Conservation (phyloP, 441 rosid genomes). For the Populus hybrid region DNA sequence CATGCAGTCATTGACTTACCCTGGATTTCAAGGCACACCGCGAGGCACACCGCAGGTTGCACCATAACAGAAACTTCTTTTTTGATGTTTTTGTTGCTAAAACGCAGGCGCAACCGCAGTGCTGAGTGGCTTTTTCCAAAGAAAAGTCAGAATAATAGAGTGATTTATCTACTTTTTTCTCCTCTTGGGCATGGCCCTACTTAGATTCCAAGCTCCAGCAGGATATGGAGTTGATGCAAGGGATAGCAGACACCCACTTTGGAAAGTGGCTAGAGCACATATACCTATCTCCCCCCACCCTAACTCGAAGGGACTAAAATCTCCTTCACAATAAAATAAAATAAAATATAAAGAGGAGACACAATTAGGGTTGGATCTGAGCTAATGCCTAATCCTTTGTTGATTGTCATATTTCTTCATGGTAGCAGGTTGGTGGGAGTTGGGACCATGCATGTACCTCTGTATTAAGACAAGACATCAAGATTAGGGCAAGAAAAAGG, state of each 20-base stretch:
- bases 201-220: neutral
- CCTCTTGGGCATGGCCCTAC: neutral
- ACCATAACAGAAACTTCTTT: neutral
- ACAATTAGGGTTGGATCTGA: no score
- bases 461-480: no score
- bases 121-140: neutral
- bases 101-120: neutral
- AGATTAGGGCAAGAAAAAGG: neutral
- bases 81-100: neutral
- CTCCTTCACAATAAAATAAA: neutral
- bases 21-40: neutral
- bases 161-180: neutral
- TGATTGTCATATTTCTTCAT: no score
- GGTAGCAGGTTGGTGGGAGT: neutral
- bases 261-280: constrained; percentile 13
- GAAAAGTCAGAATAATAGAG: neutral
- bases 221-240: neutral
- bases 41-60: neutral
- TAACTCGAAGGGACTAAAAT: neutral
- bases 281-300: constrained; percentile 5
- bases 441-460: neutral
- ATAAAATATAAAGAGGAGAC: no score
- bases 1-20: no score
- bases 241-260: constrained; percentile 12
- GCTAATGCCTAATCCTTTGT: no score